Evolutionary conservation across 345 rosid genomes (phyloP), one percentile per base, ranked within the genome.

Genomic region (Carallia brachiata): DNA sequence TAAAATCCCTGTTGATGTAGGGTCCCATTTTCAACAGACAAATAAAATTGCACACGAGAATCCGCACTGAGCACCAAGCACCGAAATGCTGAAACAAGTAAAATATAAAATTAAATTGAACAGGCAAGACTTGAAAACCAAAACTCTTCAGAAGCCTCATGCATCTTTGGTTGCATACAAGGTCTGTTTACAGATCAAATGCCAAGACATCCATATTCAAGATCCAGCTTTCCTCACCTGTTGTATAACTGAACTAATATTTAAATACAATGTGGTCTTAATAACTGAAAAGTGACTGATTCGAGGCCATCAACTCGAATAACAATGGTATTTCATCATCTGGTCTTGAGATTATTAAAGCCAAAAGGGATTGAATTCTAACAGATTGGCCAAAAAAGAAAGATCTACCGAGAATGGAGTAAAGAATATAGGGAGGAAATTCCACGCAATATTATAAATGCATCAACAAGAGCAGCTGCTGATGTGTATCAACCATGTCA

Each of bases 261-360:
- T 56, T 15, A 55, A 56, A 27, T 30, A 27, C 31, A 10, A 56
- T 9, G 60, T 27, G 12, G 60, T 10, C 28, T 23, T 23, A 9
- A 56, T 56, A 6, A 30, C 28, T 56, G 16, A 56, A 8, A 19
- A 56, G 31, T 30, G 7, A 16, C 28, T 30, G 27, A 23, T 55
- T 13, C 27, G 13, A 55, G 59, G 15, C 30, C 7, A 28, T 9
- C 8, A 23, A 56, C 60, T 56, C 34, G 31, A 30, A 27, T 56
- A 15, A 56, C 15, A 56, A 56, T 56, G 32, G 15, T 27, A 32
- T 12, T 37, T 62, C 37, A 10, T 61, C n/a, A 27, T 17, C 57
- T 58, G 36, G 61, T 52, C 54, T 66, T 55, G 67, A 54, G 52
- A 70, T 82, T 79, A 77, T 79, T 77, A 44, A 23, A 69, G 67